These are phyloP conservation scores for Annona squamosa DNA, from an alignment of 164 flowering plant species.

Conservation along the genomic window DNA sequence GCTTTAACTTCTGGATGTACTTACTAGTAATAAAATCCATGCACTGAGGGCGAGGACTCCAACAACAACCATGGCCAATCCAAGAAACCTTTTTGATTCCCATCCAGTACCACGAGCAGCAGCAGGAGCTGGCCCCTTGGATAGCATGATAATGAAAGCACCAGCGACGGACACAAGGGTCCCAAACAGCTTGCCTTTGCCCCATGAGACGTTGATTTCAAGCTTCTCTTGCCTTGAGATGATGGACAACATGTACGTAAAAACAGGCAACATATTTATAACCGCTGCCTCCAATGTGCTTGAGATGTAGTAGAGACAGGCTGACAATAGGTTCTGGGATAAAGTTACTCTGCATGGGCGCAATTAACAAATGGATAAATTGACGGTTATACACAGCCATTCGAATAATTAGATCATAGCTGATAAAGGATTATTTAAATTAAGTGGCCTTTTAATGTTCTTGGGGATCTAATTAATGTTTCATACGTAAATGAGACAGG, in stretches of 20 bases:
- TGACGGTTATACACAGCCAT: too few relatives aligned
- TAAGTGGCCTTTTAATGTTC: too few relatives aligned
- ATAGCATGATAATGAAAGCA: slow-evolving; percentile 7
- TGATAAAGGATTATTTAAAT: too few relatives aligned
- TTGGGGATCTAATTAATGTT: too few relatives aligned
- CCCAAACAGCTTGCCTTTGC: slow-evolving; percentile 9
- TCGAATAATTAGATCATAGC: too few relatives aligned
- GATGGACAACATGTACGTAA: slow-evolving; percentile 3
- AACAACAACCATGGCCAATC: slow-evolving; percentile 15
- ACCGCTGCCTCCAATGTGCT: slow-evolving; percentile 6
- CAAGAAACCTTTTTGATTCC: neutral
- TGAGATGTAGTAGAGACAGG: slow-evolving; percentile 6
- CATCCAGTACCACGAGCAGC: neutral
- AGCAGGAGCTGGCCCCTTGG: neutral
- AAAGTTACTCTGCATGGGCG: neutral
- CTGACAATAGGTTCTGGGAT: slow-evolving; percentile 6
- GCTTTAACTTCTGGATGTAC: neutral
- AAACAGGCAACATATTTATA: slow-evolving; percentile 3
- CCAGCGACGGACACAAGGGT: slow-evolving; percentile 8
- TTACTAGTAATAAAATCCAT: slow-evolving; percentile 21
- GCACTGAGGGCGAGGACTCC: slow-evolving; percentile 18
- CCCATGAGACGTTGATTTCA: slow-evolving; percentile 3
- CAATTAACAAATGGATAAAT: too few relatives aligned
- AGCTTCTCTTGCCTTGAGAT: slow-evolving; percentile 6
- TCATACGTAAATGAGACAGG: too few relatives aligned